Evolutionary conservation across 495 filamentous ascomycete genomes (phyloP), one percentile per base, ranked within the genome.

Genomic region (Sordaria brevicollis): DNA sequence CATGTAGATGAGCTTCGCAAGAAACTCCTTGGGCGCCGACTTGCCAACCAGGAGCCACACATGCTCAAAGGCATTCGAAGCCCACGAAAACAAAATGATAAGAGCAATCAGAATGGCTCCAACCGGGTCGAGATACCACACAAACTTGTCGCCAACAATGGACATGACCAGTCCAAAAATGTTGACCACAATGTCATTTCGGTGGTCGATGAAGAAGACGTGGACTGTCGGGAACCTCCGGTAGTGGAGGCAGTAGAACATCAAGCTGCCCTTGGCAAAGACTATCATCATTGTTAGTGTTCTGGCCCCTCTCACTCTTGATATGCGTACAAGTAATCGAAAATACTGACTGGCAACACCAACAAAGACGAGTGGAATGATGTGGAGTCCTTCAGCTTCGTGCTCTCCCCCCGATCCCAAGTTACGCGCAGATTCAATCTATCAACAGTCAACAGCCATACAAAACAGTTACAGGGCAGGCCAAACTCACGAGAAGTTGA

Each of bases 1-100:
- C 70, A 88, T 81, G 72, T 87, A 88, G 68, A 88, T 84, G 74
- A 86, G 79, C 79, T 87, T 87, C 66, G 84, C 83, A 35, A 87
- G 77, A 67, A 85, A 88, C 66, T 86, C 82, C 43, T 79, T 79
- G 2, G 84, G 85, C 9, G 85, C 85, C 49, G 81, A 79, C 72
- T 86, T 88, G 19, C 85, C 85, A 13, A 86, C 84, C 65, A 86
- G 74, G 25, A 86, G 76, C 85, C 85, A 88, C 38, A 87, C 82
- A 67, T 87, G 83, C 66, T 86, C 85, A 71, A 86, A 86, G 5
- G 84, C 85, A 68, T 85, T 86, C 66, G 82, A 74, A 8, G 81
- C 76, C 85, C 86, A 87, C 4, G 85, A 87, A 66, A 83, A 82
- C 38, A 87, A 74, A 70, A 87, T 88, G 41, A 87, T 65, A 41